Conservation (phyloP, 805 yeast genomes). For the Scheffersomyces amazonensis region DNA sequence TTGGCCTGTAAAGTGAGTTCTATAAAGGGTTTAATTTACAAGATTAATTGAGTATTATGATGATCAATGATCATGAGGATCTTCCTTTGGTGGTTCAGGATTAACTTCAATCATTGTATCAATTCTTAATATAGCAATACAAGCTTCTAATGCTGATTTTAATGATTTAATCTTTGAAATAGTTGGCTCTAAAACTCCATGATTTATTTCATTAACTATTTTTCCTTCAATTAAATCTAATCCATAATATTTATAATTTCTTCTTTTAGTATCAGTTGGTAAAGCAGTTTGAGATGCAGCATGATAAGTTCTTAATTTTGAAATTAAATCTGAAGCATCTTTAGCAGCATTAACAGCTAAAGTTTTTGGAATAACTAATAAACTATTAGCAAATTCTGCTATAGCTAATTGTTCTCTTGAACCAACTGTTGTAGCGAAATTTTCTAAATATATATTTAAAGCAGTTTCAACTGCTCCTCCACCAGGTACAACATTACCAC, state of each 20-base stretch:
- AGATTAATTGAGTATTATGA: too few relatives aligned
- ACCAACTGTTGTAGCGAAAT: constrained; percentile 96
- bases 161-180: constrained; percentile 88
- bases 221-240: constrained; percentile 89
- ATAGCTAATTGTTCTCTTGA: constrained; percentile 97
- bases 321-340: constrained; percentile 91
- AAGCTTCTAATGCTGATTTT: constrained; percentile 96
- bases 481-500: constrained; percentile 95
- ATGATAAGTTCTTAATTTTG: constrained; percentile 94
- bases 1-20: too few relatives aligned
- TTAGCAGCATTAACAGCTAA: constrained; percentile 97
- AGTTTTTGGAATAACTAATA: constrained; percentile 92
- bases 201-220: constrained; percentile 76
- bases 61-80: constrained; percentile 83
- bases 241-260: constrained; percentile 86
- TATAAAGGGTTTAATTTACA: too few relatives aligned
- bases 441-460: constrained; percentile 88
- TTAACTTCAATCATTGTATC: constrained; percentile 98
- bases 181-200: constrained; percentile 95
- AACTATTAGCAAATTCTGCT: constrained; percentile 92
- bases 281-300: constrained; percentile 89
- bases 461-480: constrained; percentile 99
- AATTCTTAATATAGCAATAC: constrained; percentile 94
- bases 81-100: constrained; percentile 91
- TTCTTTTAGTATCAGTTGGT: constrained; percentile 79